Conservation (phyloP, 257 asterid genomes). For the Petunia axillaris region DNA sequence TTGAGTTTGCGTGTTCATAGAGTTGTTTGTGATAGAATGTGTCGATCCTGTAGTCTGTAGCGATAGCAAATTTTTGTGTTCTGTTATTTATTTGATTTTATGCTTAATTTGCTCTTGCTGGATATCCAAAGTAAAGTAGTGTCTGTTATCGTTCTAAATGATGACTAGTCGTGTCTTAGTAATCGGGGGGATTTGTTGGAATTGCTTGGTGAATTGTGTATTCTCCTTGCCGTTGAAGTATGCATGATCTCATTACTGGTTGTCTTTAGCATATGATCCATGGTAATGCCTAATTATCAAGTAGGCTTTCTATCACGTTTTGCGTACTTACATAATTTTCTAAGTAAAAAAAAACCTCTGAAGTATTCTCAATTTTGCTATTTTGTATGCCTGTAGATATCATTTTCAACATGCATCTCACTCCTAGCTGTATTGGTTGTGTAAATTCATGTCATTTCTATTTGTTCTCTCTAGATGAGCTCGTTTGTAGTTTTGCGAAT, state of each 20-base stretch:
- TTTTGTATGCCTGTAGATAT: neutral
- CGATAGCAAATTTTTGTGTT: neutral
- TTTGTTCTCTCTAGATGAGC: neutral
- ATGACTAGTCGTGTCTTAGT: neutral
- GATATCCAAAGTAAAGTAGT: neutral
- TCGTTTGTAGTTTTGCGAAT: neutral
- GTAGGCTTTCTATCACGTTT: neutral
- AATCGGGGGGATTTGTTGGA: neutral
- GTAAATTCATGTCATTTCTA: neutral
- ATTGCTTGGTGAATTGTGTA: neutral
- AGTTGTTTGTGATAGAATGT: neutral
- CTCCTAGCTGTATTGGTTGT: neutral
- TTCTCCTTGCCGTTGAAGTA: neutral
- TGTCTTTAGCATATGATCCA: neutral
- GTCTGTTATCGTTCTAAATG: neutral
- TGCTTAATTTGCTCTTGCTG: neutral
- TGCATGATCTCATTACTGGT: neutral
- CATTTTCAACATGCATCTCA: neutral
- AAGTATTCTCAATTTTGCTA: too few species aligned
- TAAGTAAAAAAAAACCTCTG: too few species aligned
- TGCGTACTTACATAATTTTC: too few species aligned
- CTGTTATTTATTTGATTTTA: neutral
- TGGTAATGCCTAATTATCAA: neutral
- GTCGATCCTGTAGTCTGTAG: neutral
- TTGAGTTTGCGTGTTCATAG: neutral